Base-by-base conservation (phyloP, 2,329 filamentous ascomycete genomes). In the Triangularia setosa region DNA sequence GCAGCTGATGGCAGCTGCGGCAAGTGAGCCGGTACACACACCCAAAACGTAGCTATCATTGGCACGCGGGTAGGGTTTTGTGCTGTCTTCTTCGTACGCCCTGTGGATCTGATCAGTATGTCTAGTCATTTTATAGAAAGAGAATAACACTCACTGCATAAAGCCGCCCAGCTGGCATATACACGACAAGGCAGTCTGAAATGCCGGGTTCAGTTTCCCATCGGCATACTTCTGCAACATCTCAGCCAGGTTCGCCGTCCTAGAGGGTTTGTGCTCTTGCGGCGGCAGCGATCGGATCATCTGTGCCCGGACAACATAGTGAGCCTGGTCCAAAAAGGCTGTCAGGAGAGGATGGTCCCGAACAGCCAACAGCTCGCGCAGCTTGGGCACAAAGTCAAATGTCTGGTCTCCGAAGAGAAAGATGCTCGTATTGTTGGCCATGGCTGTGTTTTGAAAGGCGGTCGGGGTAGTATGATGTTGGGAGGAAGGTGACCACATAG, bases 331-430 rank as follows among this genome's bases (percentile, higher is more conserved):
- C 24, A 65, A 23, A 27, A 65, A 63, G 52, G 54, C 57, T 14
- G 63, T 8, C 8, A 63, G 16, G 2, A 58, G 57, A 4, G 40
- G 53, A 24, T 35, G 33, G 53, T 58, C 24, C 14, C 44, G 48
- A 6, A 16, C 30, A 2, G 8, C 16, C 1, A 63, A 16, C 23
- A 65, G 28, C 5, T 33, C 4, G n/a, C 48, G 56, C 58, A 61
- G 25, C 16, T 65, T 58, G 5, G 58, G 58, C n/a, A 58, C n/a
- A 16, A 63, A n/a, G 53, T 61, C 58, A 28, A 28, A 61, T 1
- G 64, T 63, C 28, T 65, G 64, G 54, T 65, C 64, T 30, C 64
- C 64, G 27, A 65, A 62, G 30, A 62, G 53, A 59, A 58, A 63
- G 16, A 65, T 30, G 27, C 27, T 30, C 11, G 27, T 6, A 30